Conservation (phyloP, 371 early-diverging fungal species). For the Rhizomucor pusillus region DNA sequence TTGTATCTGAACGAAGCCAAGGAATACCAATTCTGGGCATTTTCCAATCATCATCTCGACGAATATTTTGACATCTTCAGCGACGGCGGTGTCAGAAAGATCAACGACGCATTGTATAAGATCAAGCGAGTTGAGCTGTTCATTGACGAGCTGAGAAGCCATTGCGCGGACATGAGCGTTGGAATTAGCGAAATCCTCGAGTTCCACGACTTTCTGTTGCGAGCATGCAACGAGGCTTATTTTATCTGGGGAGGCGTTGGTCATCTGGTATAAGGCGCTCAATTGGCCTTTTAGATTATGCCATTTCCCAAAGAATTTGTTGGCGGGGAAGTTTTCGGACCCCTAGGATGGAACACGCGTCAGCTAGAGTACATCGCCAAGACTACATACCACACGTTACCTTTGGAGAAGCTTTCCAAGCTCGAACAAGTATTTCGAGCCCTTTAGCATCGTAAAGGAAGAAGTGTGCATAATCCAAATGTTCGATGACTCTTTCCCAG, state of each 20-base stretch:
- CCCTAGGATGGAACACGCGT: conserved; percentile 5
- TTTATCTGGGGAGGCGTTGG: conserved; percentile 53
- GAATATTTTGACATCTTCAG: conserved; percentile 65
- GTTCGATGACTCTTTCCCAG: conserved; percentile 63
- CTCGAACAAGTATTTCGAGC: conserved; percentile 62
- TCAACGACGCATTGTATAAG: conserved; percentile 68
- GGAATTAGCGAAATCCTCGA: conserved; percentile 54
- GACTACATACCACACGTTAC: conserved; percentile 24
- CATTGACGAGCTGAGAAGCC: conserved; percentile 50
- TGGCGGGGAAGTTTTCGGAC: conserved; percentile 60
- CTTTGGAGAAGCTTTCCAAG: conserved; percentile 61
- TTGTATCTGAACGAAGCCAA: conserved; percentile 74
- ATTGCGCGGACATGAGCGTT: conserved; percentile 45
- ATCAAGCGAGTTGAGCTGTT: conserved; percentile 76
- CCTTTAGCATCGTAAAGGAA: conserved; percentile 62
- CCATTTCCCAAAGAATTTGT: conserved; percentile 78
- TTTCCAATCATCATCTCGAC: conserved; percentile 66
- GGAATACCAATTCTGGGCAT: conserved; percentile 73
- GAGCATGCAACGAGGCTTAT: conserved; percentile 50
- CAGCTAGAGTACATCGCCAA: not conserved
- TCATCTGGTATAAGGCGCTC: conserved; percentile 66
- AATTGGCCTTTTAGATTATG: conserved; percentile 70
- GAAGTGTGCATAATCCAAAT: conserved; percentile 73
- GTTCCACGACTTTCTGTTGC: conserved; percentile 47
- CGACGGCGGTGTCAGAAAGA: conserved; percentile 60